A percentile compares a stretch with the other conserved stretches of the same genome.
phyloP scores from a whole-genome alignment of 257 asterid species.

The Gentiana straminea region DNA sequence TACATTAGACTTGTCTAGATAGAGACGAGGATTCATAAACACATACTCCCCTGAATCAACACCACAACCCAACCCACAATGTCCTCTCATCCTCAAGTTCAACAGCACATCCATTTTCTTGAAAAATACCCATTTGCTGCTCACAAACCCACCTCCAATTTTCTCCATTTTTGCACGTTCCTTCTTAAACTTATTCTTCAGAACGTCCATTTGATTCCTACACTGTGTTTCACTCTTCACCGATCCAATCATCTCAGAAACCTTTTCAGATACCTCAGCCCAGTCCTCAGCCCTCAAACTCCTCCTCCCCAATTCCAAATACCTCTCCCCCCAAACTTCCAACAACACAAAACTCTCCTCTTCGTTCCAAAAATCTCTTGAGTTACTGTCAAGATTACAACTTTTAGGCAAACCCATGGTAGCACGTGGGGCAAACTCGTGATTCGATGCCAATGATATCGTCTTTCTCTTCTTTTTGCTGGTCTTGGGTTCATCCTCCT shows the following conservation, averaged over 20 bases:
- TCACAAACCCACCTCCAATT: constrained; percentile 34
- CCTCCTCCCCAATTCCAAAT: constrained; percentile 53
- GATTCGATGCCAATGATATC: constrained; percentile 43
- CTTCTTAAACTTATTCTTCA: constrained; percentile 73
- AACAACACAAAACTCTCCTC: constrained; percentile 52
- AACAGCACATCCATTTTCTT: constrained; percentile 75
- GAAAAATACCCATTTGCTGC: constrained; percentile 72
- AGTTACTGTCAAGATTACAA: constrained; percentile 6
- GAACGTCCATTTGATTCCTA: constrained; percentile 53
- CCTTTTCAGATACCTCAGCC: constrained; percentile 63
- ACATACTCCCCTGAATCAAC: constrained; percentile 84
- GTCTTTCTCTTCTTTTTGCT: constrained; percentile 63
- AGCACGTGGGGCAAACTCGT: constrained; percentile 31
- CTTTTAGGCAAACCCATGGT: constrained; percentile 4
- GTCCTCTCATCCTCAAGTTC: constrained; percentile 44
- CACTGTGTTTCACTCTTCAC: constrained; percentile 53
- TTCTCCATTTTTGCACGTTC: constrained; percentile 52
- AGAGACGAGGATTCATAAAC: constrained; percentile 63
- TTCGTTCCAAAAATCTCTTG: constrained; percentile 47
- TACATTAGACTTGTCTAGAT: constrained; percentile 64
- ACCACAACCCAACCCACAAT: constrained; percentile 71
- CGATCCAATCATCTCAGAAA: constrained; percentile 44
- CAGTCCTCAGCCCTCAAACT: constrained; percentile 69
- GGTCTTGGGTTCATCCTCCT: constrained; percentile 35
- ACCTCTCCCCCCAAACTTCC: constrained; percentile 86